Evolutionary conservation across 2,329 filamentous ascomycete species (phyloP).

Genomic region (Paracamarosporium sp.): DNA sequence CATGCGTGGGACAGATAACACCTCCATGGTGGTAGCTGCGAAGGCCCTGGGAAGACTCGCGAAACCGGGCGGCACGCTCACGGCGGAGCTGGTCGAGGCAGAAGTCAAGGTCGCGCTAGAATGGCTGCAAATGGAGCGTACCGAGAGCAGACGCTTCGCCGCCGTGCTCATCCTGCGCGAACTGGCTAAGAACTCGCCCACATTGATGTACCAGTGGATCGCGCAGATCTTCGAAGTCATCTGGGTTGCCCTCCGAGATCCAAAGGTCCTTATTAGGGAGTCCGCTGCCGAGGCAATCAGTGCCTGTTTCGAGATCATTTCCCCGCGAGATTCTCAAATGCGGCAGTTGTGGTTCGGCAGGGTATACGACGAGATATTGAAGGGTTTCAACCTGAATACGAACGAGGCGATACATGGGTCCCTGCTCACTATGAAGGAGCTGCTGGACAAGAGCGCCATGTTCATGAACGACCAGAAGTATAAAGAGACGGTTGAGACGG

Average conservation of each 20-base stretch:
- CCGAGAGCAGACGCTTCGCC: conserved; percentile 92
- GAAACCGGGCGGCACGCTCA: conserved; percentile 88
- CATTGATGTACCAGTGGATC: conserved; percentile 93
- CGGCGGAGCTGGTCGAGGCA: conserved; percentile 93
- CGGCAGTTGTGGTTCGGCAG: conserved; percentile 87
- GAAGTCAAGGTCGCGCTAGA: conserved; percentile 96
- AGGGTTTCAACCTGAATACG: conserved; percentile 76
- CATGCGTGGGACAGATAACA: conserved; percentile 87
- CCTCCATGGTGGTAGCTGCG: conserved; percentile 88
- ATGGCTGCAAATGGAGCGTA: conserved; percentile 93
- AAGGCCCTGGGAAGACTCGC: conserved; percentile 89
- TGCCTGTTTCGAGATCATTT: conserved; percentile 94
- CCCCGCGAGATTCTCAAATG: conserved; percentile 87
- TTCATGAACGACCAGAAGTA: conserved; percentile 95
- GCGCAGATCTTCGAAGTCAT: conserved; percentile 95
- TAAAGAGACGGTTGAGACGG: conserved; percentile 88
- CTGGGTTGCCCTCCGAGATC: conserved; percentile 91
- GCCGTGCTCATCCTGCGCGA: conserved; percentile 91
- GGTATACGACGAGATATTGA: conserved; percentile 85
- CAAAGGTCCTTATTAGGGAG: conserved; percentile 87
- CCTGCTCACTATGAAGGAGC: conserved; percentile 87
- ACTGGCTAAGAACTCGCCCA: conserved; percentile 89
- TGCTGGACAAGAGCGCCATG: conserved; percentile 95
- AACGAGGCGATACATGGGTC: conserved; percentile 94
- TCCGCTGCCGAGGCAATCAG: conserved; percentile 93